Conservation (phyloP, 1,284 basidiomycete genomes). For the Cutaneotrichosporon sp. region DNA sequence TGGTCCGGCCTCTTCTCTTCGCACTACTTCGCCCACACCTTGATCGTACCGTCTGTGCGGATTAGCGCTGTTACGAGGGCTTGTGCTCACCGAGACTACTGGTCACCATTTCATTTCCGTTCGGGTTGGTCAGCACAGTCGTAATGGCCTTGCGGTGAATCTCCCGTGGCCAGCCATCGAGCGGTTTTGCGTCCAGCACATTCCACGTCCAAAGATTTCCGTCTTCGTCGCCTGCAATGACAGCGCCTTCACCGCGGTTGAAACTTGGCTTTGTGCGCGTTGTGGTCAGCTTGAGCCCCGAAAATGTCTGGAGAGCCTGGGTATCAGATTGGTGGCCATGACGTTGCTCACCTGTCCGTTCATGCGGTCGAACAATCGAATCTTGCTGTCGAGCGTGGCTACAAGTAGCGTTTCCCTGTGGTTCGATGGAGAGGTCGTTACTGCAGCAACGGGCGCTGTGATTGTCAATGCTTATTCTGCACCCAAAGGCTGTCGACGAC, state of each 20-base stretch:
- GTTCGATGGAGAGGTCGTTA: conserved; percentile 56
- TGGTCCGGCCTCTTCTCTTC: not conserved
- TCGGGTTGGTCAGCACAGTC: conserved; percentile 48
- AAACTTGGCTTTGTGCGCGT: conserved; percentile 61
- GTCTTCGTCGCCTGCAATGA: conserved; percentile 83
- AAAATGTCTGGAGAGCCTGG: conserved; percentile 70
- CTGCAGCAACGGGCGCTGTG: conserved; percentile 70
- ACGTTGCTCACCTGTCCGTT: conserved; percentile 58
- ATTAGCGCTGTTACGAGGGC: not conserved
- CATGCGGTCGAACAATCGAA: conserved; percentile 76
- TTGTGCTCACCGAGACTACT: conserved; percentile 60
- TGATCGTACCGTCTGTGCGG: conserved; percentile 35
- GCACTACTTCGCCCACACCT: conserved; percentile 28
- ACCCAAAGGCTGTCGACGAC: conserved; percentile 35
- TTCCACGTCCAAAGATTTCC: conserved; percentile 90
- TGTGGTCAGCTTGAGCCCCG: conserved; percentile 55
- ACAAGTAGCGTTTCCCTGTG: conserved; percentile 72
- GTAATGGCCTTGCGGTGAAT: conserved; percentile 71
- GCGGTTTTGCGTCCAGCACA: conserved; percentile 66
- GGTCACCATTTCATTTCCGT: conserved; percentile 74
- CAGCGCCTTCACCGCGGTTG: conserved; percentile 70
- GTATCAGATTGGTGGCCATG: not conserved
- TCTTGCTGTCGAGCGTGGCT: conserved; percentile 72
- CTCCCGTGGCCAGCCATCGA: conserved; percentile 62
- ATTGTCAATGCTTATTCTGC: not conserved